Evolutionary conservation across 2,329 filamentous ascomycete genomes (phyloP).

Genomic region (Raffaelea ambrosiae): DNA sequence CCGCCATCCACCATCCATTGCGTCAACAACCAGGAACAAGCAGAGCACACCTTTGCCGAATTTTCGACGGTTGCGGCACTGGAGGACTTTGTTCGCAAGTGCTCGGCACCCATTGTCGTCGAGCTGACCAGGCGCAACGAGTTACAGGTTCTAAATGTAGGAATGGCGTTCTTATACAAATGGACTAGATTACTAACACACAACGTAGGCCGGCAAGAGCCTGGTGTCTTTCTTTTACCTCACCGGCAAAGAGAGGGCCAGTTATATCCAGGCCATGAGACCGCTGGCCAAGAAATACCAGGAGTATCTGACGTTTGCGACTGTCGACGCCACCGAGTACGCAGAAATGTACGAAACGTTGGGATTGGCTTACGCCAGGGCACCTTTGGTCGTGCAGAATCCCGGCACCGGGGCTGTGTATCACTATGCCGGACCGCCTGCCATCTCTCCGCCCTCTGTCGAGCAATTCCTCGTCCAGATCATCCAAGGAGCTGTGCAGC

Average conservation of each 20-base stretch:
- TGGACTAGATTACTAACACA: too few species aligned
- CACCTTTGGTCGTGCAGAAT: constrained; percentile 34
- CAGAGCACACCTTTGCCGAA: constrained; percentile 19
- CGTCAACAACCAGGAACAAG: constrained; percentile 30
- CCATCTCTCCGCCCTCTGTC: constrained; percentile 25
- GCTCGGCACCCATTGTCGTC: constrained; percentile 30
- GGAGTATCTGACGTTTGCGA: constrained; percentile 40
- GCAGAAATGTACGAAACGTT: too few species aligned
- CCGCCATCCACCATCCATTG: constrained; percentile 24
- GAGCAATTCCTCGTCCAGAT: constrained; percentile 36
- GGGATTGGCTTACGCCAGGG: too few species aligned
- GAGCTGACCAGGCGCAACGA: constrained; percentile 38
- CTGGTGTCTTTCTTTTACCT: constrained; percentile 25
- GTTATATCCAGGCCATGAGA: constrained; percentile 26
- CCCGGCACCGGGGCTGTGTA: constrained; percentile 34
- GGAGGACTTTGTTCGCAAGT: constrained; percentile 27
- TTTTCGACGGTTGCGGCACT: constrained; percentile 21
- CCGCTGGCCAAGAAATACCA: constrained; percentile 34
- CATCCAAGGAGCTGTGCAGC: constrained; percentile 29
- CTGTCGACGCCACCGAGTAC: constrained; percentile 36
- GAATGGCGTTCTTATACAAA: background rate
- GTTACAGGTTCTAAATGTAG: constrained; percentile 28
- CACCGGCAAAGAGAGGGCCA: constrained; percentile 20
- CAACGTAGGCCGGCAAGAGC: constrained; percentile 19
- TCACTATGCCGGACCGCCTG: constrained; percentile 21